Conservation (phyloP, 805 yeast species). For the Candida maltosa region DNA sequence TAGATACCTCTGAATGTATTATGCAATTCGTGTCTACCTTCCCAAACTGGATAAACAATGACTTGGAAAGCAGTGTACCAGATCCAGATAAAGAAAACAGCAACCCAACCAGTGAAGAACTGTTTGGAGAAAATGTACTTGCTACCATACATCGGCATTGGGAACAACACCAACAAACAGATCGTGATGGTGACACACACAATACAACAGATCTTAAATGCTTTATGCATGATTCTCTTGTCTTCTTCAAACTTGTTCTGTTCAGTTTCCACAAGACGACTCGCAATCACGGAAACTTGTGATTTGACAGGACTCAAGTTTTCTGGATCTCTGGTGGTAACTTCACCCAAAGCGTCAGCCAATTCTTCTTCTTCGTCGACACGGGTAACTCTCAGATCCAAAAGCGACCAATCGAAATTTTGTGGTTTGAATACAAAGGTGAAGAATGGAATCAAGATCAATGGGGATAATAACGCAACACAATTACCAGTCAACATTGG, state of each 20-base stretch:
- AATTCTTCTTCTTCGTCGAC: slow-evolving; percentile 74
- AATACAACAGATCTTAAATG: slow-evolving; percentile 59
- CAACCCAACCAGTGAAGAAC: slow-evolving; percentile 89
- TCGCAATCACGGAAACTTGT: slow-evolving; percentile 36
- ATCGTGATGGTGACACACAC: slow-evolving; percentile 62
- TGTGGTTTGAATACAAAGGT: slow-evolving; percentile 65
- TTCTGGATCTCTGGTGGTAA: slow-evolving; percentile 17
- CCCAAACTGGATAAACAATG: slow-evolving; percentile 65
- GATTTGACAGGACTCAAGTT: slow-evolving; percentile 34
- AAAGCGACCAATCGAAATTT: slow-evolving; percentile 67
- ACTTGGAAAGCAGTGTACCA: slow-evolving; percentile 65
- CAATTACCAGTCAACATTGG: slow-evolving; percentile 90
- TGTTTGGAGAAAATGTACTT: slow-evolving; percentile 68
- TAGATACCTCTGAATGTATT: slow-evolving; percentile 72
- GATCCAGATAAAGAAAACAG: slow-evolving; percentile 78
- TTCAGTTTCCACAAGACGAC: slow-evolving; percentile 29
- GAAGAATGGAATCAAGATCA: slow-evolving; percentile 61
- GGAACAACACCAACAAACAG: slow-evolving; percentile 73
- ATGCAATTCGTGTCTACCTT: slow-evolving; percentile 66
- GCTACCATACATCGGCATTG: slow-evolving; percentile 91
- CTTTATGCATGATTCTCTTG: slow-evolving; percentile 45
- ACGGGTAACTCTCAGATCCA: slow-evolving; percentile 53
- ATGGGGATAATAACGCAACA: slow-evolving; percentile 74
- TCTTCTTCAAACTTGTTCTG: slow-evolving; percentile 41
- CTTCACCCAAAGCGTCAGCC: slow-evolving; percentile 30